Evolutionary conservation across 805 yeast species (phyloP), one percentile per base, ranked within the genome.

Genomic region (Isabelozyma heimii): DNA sequence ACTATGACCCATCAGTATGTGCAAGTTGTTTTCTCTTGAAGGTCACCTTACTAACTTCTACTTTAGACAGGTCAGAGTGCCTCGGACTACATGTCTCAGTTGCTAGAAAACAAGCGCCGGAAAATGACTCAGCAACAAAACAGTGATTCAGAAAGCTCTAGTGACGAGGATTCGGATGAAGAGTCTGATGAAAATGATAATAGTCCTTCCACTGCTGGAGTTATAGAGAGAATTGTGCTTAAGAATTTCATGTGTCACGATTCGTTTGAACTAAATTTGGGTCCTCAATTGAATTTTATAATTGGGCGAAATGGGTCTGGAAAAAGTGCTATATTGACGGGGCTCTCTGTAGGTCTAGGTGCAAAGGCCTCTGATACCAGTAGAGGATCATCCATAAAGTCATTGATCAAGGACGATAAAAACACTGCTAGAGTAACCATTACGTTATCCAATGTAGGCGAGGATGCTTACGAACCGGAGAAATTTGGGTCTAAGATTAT

Each of bases 281-380:
- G 94, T 1, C 91, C 92, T 0, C 81, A 84, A 47, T 75, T 91
- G 56, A 91, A 91, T 63, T 87, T 91, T 61, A 89, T 91, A 48
- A 85, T 89, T 38, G 98, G 98, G 16, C 76, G 86, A 48, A 91
- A 91, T 60, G 98, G 98, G 2, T 83, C 91, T 37, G 98, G 98
- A 28, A 91, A 91, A 61, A 81, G 89, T 61, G 96, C 97, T 1
- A 79, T 91, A 15, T 69, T 91, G 50, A 90, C 97, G 0, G 97
- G 96, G 0, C 82, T 91, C 1, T 83, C 91, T 7, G 85, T 90
- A 5, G 92, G 96, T 2, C 67, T 92, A 2, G 97, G 97, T 16
- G 94, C 95, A 1, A 86, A 85, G 57, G 97, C 97, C 0, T 75
- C 84, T 16, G 89, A 84, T 44, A 92, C 99, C 0, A 88, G 86